Evolutionary conservation across 148 eudicot species (phyloP).

Genomic region (Rhododendron kiyosumense): DNA sequence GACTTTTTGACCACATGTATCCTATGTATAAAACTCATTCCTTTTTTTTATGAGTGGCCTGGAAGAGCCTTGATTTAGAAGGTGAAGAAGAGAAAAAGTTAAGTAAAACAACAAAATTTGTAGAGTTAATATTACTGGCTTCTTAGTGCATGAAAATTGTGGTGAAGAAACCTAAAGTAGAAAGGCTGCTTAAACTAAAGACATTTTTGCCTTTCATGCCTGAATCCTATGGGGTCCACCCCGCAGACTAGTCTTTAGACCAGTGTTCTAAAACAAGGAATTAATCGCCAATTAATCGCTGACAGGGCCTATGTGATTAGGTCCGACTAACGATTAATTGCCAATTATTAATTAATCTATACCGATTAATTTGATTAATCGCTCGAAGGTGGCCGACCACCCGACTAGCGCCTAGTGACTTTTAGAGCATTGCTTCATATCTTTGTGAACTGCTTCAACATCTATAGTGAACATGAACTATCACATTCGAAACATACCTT

Average conservation of each 20-base stretch:
- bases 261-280: no score
- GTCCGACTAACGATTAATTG: no score
- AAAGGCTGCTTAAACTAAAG: not conserved
- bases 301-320: no score
- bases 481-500: slow-evolving; percentile 26
- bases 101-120: not conserved
- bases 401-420: no score
- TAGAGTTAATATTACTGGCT: not conserved
- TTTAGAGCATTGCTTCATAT: not conserved
- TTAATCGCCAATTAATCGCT: no score
- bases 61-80: slow-evolving; percentile 19
- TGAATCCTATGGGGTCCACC: not conserved
- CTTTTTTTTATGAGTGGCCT: not conserved
- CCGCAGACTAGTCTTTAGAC: not conserved
- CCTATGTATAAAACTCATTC: not conserved
- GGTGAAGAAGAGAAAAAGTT: not conserved
- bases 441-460: not conserved
- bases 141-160: not conserved
- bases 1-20: not conserved
- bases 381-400: no score
- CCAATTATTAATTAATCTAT: no score
- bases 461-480: not conserved
- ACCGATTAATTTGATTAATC: no score
- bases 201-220: not conserved
- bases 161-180: not conserved